These are phyloP conservation scores for Pseudopithomyces maydicus DNA, from an alignment of 2,329 filamentous ascomycete species.

Conservation along the genomic window DNA sequence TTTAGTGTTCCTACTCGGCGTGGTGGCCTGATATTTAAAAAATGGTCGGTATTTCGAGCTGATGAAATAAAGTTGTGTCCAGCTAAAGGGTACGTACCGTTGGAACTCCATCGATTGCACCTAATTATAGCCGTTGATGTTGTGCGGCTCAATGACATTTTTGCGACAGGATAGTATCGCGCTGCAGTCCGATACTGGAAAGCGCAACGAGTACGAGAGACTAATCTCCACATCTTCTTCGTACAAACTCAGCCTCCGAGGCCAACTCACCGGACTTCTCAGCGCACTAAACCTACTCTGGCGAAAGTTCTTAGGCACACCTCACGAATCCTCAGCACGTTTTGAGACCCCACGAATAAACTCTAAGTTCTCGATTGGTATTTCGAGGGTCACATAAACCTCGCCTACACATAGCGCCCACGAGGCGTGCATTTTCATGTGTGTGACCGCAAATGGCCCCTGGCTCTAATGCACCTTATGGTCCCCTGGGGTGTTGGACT, in stretches of 20 bases:
- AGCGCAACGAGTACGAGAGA: background rate
- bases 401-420: background rate
- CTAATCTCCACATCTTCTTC: conserved; percentile 4
- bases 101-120: background rate
- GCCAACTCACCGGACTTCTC: conserved; percentile 2
- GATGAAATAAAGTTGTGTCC: background rate
- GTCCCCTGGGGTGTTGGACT: background rate
- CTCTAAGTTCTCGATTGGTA: background rate
- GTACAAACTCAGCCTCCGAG: conserved; percentile 3
- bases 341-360: conserved; percentile 1
- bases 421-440: background rate
- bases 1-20: background rate
- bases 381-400: background rate
- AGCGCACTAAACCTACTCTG: background rate
- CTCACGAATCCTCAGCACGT: background rate
- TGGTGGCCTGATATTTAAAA: too few relatives aligned
- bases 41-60: background rate
- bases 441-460: background rate
- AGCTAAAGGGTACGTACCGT: too few relatives aligned
- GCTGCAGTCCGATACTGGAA: background rate
- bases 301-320: background rate
- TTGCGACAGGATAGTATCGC: background rate
- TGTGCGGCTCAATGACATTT: background rate
- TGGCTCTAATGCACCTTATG: background rate
- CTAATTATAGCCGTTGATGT: background rate